Evolutionary conservation across 169 alveolate genomes (phyloP).

Genomic region (Theileria equi): DNA sequence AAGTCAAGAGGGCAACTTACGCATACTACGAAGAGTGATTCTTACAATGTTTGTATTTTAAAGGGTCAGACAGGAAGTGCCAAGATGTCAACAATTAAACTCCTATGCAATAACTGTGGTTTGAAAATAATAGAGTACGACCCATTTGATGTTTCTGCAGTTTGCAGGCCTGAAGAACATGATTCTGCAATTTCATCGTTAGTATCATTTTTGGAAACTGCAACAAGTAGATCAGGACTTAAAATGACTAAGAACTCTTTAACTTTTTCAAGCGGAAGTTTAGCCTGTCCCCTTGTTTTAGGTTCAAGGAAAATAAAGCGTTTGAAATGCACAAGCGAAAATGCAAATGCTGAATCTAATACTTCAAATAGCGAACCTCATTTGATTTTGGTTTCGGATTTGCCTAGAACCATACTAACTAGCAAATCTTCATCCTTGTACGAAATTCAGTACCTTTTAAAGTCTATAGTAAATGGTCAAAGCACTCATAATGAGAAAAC

Average conservation of each 20-base stretch:
- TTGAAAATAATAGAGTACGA: constrained; percentile 50
- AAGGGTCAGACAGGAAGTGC: constrained; percentile 61
- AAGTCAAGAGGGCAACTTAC: background rate
- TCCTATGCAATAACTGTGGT: constrained; percentile 32
- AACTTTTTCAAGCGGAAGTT: no score
- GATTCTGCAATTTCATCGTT: constrained; percentile 22
- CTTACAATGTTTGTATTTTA: constrained; percentile 38
- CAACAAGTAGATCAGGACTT: constrained; percentile 33
- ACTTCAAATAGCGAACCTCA: constrained; percentile 22
- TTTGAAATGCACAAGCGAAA: background rate
- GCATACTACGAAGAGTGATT: background rate
- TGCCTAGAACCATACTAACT: constrained; percentile 34
- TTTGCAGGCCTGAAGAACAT: background rate
- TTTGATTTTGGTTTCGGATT: constrained; percentile 27
- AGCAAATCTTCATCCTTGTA: constrained; percentile 4
- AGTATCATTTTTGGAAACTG: constrained; percentile 43
- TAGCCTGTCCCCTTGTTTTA: background rate
- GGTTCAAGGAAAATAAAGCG: constrained; percentile 23
- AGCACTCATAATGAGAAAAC: background rate
- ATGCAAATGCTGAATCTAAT: background rate
- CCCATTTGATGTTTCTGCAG: constrained; percentile 42
- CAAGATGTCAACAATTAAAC: constrained; percentile 49
- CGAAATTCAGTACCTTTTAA: constrained; percentile 21
- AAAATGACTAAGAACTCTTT: constrained; percentile 6
- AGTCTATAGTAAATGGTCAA: constrained; percentile 27